These are phyloP conservation scores for Neurospora discreta DNA, from an alignment of 495 filamentous ascomycete genomes.

Conservation along the genomic window DNA sequence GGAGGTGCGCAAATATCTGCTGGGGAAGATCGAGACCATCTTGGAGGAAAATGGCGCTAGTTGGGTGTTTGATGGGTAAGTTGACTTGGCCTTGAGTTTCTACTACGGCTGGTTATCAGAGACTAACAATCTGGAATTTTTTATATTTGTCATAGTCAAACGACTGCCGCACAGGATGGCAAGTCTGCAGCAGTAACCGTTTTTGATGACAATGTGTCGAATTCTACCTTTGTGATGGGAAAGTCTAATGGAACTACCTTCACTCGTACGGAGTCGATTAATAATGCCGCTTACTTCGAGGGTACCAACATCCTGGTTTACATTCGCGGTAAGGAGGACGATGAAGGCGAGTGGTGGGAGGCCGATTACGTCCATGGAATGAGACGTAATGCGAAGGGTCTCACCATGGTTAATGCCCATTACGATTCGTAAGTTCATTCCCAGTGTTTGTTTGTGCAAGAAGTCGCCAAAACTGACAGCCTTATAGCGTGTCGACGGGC, in stretches of 20 bases:
- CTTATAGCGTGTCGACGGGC: constrained; percentile 69
- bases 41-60: constrained; percentile 41
- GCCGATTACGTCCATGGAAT: constrained; percentile 25
- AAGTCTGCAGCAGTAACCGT: constrained; percentile 40
- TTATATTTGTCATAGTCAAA: not conserved
- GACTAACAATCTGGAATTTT: not conserved
- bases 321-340: constrained; percentile 69
- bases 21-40: constrained; percentile 59
- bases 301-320: constrained; percentile 89
- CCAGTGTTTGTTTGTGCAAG: not conserved
- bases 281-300: constrained; percentile 65
- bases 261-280: not conserved
- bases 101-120: not conserved
- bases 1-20: constrained; percentile 63
- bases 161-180: constrained; percentile 3
- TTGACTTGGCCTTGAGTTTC: constrained; percentile 5
- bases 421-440: constrained; percentile 51
- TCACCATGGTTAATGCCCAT: constrained; percentile 87
- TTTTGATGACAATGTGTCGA: constrained; percentile 72
- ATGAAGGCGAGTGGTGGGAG: constrained; percentile 54
- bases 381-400: constrained; percentile 49
- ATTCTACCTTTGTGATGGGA: constrained; percentile 46
- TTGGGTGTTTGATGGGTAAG: constrained; percentile 19
- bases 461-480: constrained; percentile 4
- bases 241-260: not conserved